These are phyloP conservation scores for Achaetomium macrosporum DNA, from an alignment of 2,329 filamentous ascomycete genomes.

Conservation along the genomic window DNA sequence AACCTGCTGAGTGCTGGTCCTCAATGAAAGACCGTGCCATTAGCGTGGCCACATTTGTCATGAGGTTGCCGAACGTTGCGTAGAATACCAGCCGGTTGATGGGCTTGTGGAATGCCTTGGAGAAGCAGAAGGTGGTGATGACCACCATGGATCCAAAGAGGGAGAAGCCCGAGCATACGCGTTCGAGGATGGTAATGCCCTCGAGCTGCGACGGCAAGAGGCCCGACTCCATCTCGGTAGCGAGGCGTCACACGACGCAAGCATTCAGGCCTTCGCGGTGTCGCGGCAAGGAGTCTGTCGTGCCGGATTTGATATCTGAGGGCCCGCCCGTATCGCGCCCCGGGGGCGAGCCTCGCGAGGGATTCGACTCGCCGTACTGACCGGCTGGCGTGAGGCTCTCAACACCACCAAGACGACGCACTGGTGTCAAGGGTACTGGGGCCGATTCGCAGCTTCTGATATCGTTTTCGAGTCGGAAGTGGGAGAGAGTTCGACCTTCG, in stretches of 20 bases:
- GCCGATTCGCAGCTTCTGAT: not conserved
- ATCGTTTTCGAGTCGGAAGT: not conserved
- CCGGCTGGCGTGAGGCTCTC: not conserved
- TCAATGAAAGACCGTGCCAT: slow-evolving; percentile 59
- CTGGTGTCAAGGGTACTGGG: not conserved
- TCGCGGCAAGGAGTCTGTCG: not conserved
- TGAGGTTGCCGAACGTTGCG: slow-evolving; percentile 73
- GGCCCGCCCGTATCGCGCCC: not conserved
- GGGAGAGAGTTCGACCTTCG: not conserved
- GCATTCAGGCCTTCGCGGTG: not conserved
- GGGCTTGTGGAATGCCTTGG: slow-evolving; percentile 70
- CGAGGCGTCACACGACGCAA: slow-evolving; percentile 7
- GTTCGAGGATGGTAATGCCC: slow-evolving; percentile 58
- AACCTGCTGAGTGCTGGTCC: slow-evolving; percentile 44
- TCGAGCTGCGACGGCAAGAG: slow-evolving; percentile 16
- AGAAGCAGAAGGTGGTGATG: slow-evolving; percentile 63
- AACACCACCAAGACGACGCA: not conserved
- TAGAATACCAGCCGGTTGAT: slow-evolving; percentile 83
- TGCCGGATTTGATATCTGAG: not conserved
- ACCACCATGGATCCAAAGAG: slow-evolving; percentile 66
- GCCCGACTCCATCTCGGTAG: slow-evolving; percentile 12
- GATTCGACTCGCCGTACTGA: not conserved
- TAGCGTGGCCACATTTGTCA: slow-evolving; percentile 70
- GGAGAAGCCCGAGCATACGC: slow-evolving; percentile 64
- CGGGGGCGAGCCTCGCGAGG: not conserved